Percentiles rank a stretch among this genome's conserved stretches.
These are phyloP conservation scores for Macroventuria anomochaeta DNA, from an alignment of 2,329 filamentous ascomycete genomes.

Conservation along the genomic window DNA sequence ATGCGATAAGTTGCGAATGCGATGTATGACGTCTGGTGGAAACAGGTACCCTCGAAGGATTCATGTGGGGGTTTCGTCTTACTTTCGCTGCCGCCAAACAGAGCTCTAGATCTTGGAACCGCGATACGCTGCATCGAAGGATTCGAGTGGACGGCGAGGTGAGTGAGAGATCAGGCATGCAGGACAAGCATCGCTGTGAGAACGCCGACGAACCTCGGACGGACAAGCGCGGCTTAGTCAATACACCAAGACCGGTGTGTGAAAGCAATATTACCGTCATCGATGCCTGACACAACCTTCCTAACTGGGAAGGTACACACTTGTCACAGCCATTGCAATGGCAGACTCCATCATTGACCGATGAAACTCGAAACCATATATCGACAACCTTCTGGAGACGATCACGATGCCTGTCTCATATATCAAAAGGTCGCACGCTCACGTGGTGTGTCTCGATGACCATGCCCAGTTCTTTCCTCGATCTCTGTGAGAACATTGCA, in stretches of 20 bases:
- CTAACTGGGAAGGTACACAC: neutral
- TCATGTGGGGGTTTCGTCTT: conserved; percentile 8
- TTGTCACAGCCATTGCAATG: neutral
- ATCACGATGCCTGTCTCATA: conserved; percentile 5
- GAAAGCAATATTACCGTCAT: neutral
- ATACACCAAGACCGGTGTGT: neutral
- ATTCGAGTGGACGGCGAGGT: conserved; percentile 10
- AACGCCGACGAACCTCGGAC: neutral
- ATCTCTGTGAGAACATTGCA: conserved; percentile 21
- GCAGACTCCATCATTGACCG: neutral
- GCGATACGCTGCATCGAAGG: neutral
- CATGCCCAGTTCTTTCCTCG: conserved; percentile 14
- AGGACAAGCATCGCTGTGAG: neutral
- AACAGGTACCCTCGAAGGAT: conserved; percentile 1
- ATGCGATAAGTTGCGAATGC: neutral
- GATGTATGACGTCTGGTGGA: conserved; percentile 9
- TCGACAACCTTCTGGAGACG: conserved; percentile 10
- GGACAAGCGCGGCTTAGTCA: neutral
- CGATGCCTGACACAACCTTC: neutral
- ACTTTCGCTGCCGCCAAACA: neutral
- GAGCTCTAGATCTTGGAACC: neutral
- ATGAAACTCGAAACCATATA: neutral
- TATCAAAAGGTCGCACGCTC: conserved; percentile 5
- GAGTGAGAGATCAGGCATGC: neutral
- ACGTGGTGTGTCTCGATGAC: neutral